Evolutionary conservation across 805 yeast genomes (phyloP).

Genomic region (Lachancea sp.): DNA sequence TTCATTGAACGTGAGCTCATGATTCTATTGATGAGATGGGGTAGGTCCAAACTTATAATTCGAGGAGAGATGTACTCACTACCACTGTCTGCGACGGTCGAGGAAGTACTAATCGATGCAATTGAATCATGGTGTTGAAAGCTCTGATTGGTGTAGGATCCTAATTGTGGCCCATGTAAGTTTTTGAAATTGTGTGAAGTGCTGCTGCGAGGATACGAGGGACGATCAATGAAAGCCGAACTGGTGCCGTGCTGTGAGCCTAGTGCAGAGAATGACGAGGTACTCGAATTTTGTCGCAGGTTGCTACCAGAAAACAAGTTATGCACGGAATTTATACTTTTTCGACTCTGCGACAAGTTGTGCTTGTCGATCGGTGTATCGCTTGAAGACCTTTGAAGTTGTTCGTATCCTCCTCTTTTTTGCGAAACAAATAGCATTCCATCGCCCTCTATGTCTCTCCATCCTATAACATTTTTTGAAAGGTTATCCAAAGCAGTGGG

Average conservation of each 20-base stretch:
- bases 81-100: slow-evolving; percentile 7
- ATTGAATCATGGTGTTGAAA: slow-evolving; percentile 10
- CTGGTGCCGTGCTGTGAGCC: slow-evolving; percentile 15
- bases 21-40: slow-evolving; percentile 26
- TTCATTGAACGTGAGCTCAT: slow-evolving; percentile 18
- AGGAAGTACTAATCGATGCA: slow-evolving; percentile 6
- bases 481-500: slow-evolving; percentile 30
- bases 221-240: slow-evolving; percentile 1
- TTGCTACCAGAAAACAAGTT: slow-evolving; percentile 2
- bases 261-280: slow-evolving; percentile 6
- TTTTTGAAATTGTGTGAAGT: slow-evolving; percentile 18
- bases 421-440: slow-evolving; percentile 29
- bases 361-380: not conserved
- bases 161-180: slow-evolving; percentile 1
- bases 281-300: slow-evolving; percentile 3
- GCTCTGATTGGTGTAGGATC: slow-evolving; percentile 5
- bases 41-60: slow-evolving; percentile 26
- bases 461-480: slow-evolving; percentile 22
- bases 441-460: slow-evolving; percentile 35
- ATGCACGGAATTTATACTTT: slow-evolving; percentile 7
- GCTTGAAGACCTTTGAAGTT: not conserved
- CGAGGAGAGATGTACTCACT: slow-evolving; percentile 17
- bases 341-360: slow-evolving; percentile 5
- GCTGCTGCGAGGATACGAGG: slow-evolving; percentile 9
- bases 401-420: slow-evolving; percentile 21